These are phyloP conservation scores for Adansonia madagascariensis DNA, from an alignment of 441 rosid species.

Conservation along the genomic window DNA sequence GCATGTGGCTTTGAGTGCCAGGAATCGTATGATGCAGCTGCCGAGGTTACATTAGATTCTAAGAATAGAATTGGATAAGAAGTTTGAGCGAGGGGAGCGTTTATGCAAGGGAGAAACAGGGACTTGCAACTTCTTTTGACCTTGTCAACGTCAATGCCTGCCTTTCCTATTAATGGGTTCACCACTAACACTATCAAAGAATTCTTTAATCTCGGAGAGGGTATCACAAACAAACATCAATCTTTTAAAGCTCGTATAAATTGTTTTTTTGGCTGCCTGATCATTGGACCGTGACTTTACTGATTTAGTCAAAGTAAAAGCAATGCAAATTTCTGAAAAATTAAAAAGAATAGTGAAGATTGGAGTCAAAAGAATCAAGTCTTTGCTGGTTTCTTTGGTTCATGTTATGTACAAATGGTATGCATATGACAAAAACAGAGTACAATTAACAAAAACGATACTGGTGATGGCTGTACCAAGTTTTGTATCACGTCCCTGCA, in stretches of 20 bases:
- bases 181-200: background rate
- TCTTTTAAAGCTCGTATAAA: background rate
- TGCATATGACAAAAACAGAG: background rate
- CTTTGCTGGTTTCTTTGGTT: background rate
- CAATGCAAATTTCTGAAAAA: too few species aligned
- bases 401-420: background rate
- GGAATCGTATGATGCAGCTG: slow-evolving; percentile 39
- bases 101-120: slow-evolving; percentile 18
- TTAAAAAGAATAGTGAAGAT: too few species aligned
- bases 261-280: background rate
- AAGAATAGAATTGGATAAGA: slow-evolving; percentile 38
- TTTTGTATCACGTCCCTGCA: background rate
- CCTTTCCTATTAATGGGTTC: slow-evolving; percentile 4
- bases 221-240: background rate
- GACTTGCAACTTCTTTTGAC: slow-evolving; percentile 36
- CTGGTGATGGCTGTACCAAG: background rate
- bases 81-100: slow-evolving; percentile 7
- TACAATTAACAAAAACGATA: background rate
- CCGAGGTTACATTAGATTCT: slow-evolving; percentile 31
- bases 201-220: background rate
- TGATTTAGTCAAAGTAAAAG: background rate
- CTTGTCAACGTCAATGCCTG: slow-evolving; percentile 27
- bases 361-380: background rate
- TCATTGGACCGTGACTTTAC: background rate
- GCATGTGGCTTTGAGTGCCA: slow-evolving; percentile 31